Evolutionary conservation across 176 grass and related monocot species (phyloP), one percentile per base, ranked within the genome.

Genomic region (Pontederia paniculata): DNA sequence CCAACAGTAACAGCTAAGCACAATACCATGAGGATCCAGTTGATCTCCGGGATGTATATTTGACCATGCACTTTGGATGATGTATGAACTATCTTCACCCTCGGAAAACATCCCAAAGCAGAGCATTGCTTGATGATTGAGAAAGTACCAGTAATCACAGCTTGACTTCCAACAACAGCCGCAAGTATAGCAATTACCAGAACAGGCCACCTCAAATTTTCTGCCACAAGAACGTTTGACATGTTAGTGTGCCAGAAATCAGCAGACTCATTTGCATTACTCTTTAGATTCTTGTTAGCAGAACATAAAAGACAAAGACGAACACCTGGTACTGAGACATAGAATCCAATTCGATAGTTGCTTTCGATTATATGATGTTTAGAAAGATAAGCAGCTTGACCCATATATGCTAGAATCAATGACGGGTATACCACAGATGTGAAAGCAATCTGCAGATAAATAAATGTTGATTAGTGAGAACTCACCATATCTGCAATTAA

Each of bases 21-120:
- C 23, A 98, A 55, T 65, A 91, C 66, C 86, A 98, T 91, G 60
- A 98, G 52, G 54, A 73, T 91, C 93, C 93, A 98, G 47, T 98
- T 98, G 69, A 98, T 98, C 75, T 98, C 93, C 0, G 93, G 93
- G 23, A 91, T 98, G 60, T 98, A 98, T 43, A 98, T 98, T 72
- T 98, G 93, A 9, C 93, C 93, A 0, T 98, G 93, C 42, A 98
- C 69, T 77, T 88, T 88, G 19, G 74, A 60, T 3, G 93, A 98
- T 25, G 93, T 98, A 48, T 98, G 93, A 42, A 98, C 25, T 47
- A 98, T 98, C 70, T 98, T 98, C 60, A 98, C 93, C 21, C 80
- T 76, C 23, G 93, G 93, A 88, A 98, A 98, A 69, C 93, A 98
- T n/a, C 83, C 93, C n/a, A 98, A 72, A 52, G 86, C 63, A 15